These are phyloP conservation scores for Trypanosoma grayi DNA, from an alignment of 208 protist species.

Conservation along the genomic window DNA sequence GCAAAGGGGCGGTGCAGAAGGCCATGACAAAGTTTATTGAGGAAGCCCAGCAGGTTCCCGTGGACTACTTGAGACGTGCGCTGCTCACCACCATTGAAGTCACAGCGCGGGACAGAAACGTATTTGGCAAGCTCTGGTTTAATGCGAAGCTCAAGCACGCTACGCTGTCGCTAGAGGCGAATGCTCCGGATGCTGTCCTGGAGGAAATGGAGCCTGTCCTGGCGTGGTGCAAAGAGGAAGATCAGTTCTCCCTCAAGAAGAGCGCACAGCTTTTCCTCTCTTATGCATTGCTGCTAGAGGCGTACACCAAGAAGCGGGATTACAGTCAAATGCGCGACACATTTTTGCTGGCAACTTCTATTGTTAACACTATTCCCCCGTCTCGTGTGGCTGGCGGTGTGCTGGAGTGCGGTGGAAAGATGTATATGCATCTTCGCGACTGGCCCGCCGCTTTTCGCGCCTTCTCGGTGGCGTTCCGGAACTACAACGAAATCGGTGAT, in stretches of 20 bases:
- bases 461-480: conserved; percentile 92
- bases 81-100: conserved; percentile 73
- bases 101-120: conserved; percentile 35
- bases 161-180: conserved; percentile 30
- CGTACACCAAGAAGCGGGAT: conserved; percentile 81
- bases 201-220: conserved; percentile 69
- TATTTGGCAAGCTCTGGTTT: conserved; percentile 82
- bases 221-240: conserved; percentile 65
- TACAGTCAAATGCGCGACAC: conserved; percentile 56
- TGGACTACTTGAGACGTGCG: conserved; percentile 48
- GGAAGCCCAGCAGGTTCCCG: conserved; percentile 52
- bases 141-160: conserved; percentile 89
- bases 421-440: conserved; percentile 82
- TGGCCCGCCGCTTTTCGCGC: conserved; percentile 90
- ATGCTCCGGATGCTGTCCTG: conserved; percentile 21
- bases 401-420: conserved; percentile 85
- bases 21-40: conserved; percentile 93
- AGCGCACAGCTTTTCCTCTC: conserved; percentile 44
- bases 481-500: conserved; percentile 93
- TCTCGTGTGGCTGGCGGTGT: conserved; percentile 92
- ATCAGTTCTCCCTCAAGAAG: conserved; percentile 33
- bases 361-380: conserved; percentile 77
- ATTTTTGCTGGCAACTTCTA: conserved; percentile 31
- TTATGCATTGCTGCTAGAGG: conserved; percentile 90
- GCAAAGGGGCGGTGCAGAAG: conserved; percentile 34